Conservation (phyloP, 2,329 filamentous ascomycete genomes). For the Cytospora chrysosperma region DNA sequence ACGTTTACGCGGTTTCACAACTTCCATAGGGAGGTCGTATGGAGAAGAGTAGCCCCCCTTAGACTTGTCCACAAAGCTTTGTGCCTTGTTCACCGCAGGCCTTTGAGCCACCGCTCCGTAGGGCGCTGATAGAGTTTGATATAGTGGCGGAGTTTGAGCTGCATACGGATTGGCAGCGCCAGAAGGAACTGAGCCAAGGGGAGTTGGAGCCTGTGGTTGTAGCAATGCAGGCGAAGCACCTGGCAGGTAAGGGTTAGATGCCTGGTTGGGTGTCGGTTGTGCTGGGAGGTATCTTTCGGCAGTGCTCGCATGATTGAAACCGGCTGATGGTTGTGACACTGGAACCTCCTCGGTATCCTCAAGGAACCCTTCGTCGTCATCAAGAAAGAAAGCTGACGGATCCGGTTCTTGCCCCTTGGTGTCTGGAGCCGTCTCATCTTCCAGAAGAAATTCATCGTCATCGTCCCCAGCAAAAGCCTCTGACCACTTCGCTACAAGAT, state of each 20-base stretch:
- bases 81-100: constrained; percentile 56
- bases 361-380: constrained; percentile 83
- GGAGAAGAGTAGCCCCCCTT: constrained; percentile 93
- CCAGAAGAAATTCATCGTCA: constrained; percentile 60
- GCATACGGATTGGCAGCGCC: constrained; percentile 22
- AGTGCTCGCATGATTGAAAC: constrained; percentile 17
- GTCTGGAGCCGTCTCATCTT: constrained; percentile 46
- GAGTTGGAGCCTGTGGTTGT: constrained; percentile 25
- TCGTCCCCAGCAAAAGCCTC: constrained; percentile 77
- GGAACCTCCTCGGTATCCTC: constrained; percentile 61
- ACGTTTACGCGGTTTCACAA: constrained; percentile 71
- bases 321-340: constrained; percentile 29
- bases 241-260: constrained; percentile 30
- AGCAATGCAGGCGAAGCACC: constrained; percentile 19
- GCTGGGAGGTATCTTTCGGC: constrained; percentile 39
- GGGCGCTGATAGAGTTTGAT: constrained; percentile 31
- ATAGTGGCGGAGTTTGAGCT: constrained; percentile 28
- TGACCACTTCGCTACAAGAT: constrained; percentile 79
- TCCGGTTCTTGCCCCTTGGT: constrained; percentile 47
- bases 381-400: constrained; percentile 67
- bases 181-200: constrained; percentile 21
- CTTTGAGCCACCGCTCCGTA: constrained; percentile 40
- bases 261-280: constrained; percentile 28
- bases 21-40: constrained; percentile 90
- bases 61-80: constrained; percentile 87